These are phyloP conservation scores for Amanita polypyramis DNA, from an alignment of 768 basidiomycete genomes.

Conservation along the genomic window DNA sequence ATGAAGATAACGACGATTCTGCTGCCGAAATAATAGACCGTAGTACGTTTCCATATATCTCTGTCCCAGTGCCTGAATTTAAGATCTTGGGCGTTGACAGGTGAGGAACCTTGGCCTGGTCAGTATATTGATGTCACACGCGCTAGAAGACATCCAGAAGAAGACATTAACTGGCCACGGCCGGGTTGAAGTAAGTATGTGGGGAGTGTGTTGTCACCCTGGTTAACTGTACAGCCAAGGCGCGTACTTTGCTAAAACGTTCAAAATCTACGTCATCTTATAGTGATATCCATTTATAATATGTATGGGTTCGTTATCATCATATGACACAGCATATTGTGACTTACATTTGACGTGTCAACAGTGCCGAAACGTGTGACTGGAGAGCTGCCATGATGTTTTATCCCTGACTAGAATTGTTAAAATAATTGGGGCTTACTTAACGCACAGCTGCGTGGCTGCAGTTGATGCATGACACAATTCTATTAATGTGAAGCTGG, in stretches of 20 bases:
- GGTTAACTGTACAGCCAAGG: no score
- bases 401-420: background rate
- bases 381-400: background rate
- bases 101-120: conserved; percentile 59
- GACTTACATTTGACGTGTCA: background rate
- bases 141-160: conserved; percentile 40
- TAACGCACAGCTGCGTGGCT: background rate
- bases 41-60: conserved; percentile 40
- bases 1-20: conserved; percentile 39
- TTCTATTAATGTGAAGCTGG: no score
- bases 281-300: background rate
- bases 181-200: conserved; percentile 32
- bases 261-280: background rate
- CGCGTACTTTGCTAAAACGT: background rate
- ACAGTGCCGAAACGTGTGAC: background rate
- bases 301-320: background rate
- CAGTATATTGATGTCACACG: conserved; percentile 70
- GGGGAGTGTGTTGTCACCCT: no score
- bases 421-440: no score
- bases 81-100: conserved; percentile 23
- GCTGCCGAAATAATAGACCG: conserved; percentile 59
- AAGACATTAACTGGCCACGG: conserved; percentile 62
- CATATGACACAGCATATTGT: background rate
- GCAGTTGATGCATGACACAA: no score
- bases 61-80: background rate